Evolutionary conservation across 2,329 filamentous ascomycete genomes (phyloP), one percentile per base, ranked within the genome.

Genomic region (Sphaerostilbella broomeana): DNA sequence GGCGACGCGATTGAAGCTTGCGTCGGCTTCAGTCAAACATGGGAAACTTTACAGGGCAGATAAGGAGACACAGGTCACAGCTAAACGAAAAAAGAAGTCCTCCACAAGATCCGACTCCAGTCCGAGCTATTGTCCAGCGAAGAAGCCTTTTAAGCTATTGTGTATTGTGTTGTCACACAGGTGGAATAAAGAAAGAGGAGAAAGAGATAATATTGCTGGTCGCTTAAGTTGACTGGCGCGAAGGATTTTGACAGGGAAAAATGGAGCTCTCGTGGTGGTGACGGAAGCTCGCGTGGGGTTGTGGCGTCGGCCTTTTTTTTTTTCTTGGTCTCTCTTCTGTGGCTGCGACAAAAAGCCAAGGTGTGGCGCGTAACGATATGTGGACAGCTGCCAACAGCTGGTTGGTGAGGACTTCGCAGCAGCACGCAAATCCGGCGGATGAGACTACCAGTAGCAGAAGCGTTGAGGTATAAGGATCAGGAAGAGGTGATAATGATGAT

Each of bases 111-210:
- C 44, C 49, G 46, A 45, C 48, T 43, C 50, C 55, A 55, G 45
- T 49, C 45, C 47, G 47, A 46, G 53, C 56, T 53, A 51, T 51
- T 45, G 46, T 53, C 17, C 33, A 49, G 51, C 50, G 51, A 50
- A 55, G 48, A 53, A 41, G 38, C 52, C 52, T 54, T 57, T 20
- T 22, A 50, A 49, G 51, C 58, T 56, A 61, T 55, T n/a, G n/a
- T n/a, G n/a, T n/a, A n/a, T n/a, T n/a, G n/a, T n/a, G n/a, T n/a
- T n/a, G n/a, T n/a, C n/a, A n/a, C n/a, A n/a, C n/a, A n/a, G n/a
- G n/a, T n/a, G n/a, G n/a, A n/a, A n/a, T n/a, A n/a, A n/a, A n/a
- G n/a, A n/a, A n/a, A n/a, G n/a, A n/a, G n/a, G n/a, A n/a, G n/a
- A n/a, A n/a, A n/a, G n/a, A 33, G 31, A 10, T 33, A 35, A n/a